Conservation (phyloP, 441 rosid species). For the Pelargonium australe region DNA sequence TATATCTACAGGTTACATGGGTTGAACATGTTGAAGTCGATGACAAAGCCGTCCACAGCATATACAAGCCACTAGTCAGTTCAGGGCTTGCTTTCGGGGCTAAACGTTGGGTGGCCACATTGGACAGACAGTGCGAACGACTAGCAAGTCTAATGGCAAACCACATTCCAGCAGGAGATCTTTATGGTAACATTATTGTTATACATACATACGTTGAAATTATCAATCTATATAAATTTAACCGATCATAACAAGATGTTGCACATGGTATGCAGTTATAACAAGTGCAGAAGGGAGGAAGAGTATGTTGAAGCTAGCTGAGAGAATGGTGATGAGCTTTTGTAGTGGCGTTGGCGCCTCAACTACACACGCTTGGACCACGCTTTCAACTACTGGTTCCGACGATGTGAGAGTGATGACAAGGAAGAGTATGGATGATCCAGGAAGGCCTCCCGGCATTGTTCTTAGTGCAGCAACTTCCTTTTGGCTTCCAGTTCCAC, state of each 20-base stretch:
- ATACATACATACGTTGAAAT: no score
- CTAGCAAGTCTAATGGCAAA: constrained; percentile 60
- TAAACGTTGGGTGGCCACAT: constrained; percentile 74
- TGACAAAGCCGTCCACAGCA: constrained; percentile 47
- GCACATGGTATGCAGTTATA: constrained; percentile 32
- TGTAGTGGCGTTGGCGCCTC: constrained; percentile 67
- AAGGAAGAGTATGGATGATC: constrained; percentile 60
- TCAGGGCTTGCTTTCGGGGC: constrained; percentile 80
- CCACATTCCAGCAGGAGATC: constrained; percentile 42
- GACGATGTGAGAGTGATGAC: constrained; percentile 79
- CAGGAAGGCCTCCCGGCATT: constrained; percentile 80
- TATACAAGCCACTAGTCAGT: constrained; percentile 51
- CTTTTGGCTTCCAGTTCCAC: constrained; percentile 79
- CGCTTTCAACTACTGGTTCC: constrained; percentile 50
- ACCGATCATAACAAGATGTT: no score
- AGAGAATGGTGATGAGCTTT: constrained; percentile 70
- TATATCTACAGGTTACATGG: constrained; percentile 65
- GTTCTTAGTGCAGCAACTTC: constrained; percentile 83
- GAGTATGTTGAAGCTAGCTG: constrained; percentile 67
- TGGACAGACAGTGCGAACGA: constrained; percentile 75
- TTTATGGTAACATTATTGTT: constrained; percentile 34
- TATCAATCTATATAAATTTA: no score
- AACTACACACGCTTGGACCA: constrained; percentile 58
- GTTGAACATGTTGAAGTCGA: constrained; percentile 84
- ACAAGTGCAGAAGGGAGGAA: constrained; percentile 58